Percentiles rank a stretch among this genome's conserved stretches.
Evolutionary conservation across 148 eudicot genomes (phyloP).

Genomic region (Chenopodium album): DNA sequence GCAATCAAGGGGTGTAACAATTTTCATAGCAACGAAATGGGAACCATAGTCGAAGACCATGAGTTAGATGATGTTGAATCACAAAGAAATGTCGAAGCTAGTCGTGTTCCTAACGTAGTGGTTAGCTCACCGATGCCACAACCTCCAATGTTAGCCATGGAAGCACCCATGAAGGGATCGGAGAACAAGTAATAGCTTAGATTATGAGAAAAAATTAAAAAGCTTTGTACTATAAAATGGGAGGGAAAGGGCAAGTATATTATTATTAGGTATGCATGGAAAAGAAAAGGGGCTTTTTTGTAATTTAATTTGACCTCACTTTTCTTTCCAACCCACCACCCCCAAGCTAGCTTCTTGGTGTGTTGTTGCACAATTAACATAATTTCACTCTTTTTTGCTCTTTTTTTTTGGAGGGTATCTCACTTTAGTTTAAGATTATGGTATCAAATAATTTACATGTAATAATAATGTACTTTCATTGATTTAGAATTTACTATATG

Average conservation of each 20-base stretch:
- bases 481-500: background rate
- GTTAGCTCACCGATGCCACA: slow-evolving; percentile 25
- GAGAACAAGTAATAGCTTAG: slow-evolving; percentile 15
- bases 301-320: slow-evolving; percentile 26
- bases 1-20: slow-evolving; percentile 34
- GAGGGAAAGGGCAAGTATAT: slow-evolving; percentile 8
- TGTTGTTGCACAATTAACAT: slow-evolving; percentile 14
- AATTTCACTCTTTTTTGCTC: background rate
- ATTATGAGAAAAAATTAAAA: background rate
- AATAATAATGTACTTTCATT: background rate
- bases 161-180: slow-evolving; percentile 29
- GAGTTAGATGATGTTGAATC: slow-evolving; percentile 27
- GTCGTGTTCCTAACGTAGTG: slow-evolving; percentile 8
- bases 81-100: slow-evolving; percentile 4
- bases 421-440: background rate
- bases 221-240: background rate
- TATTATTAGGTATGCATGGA: slow-evolving; percentile 6
- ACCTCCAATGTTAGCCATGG: slow-evolving; percentile 38
- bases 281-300: slow-evolving; percentile 26
- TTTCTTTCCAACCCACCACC: background rate
- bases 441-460: slow-evolving; percentile 1
- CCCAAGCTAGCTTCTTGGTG: background rate
- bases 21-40: slow-evolving; percentile 4
- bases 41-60: slow-evolving; percentile 20
- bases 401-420: background rate